Conservation (phyloP, 768 basidiomycete genomes). For the Russula sp. region DNA sequence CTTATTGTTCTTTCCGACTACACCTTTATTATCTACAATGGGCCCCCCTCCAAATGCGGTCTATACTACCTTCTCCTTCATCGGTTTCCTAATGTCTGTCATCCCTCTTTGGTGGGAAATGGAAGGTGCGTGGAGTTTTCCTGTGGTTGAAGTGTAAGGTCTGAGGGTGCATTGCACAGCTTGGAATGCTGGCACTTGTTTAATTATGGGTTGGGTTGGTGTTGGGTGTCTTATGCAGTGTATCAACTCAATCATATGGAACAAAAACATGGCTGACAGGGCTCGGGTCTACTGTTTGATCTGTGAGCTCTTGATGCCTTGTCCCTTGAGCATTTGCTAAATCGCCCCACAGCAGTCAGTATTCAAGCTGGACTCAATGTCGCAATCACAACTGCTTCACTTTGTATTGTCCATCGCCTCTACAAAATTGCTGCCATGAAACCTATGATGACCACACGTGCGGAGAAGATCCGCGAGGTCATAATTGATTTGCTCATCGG, state of each 20-base stretch:
- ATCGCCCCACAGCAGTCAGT: constrained; percentile 31
- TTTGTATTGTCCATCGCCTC: constrained; percentile 45
- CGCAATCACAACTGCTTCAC: constrained; percentile 33
- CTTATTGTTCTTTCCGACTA: background rate
- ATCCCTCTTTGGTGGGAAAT: constrained; percentile 53
- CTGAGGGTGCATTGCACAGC: constrained; percentile 27
- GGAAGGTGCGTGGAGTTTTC: constrained; percentile 29
- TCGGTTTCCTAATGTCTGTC: constrained; percentile 39
- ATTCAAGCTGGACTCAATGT: constrained; percentile 30
- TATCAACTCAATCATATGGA: constrained; percentile 71
- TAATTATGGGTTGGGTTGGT: constrained; percentile 63
- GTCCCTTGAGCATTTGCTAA: background rate
- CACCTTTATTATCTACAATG: background rate
- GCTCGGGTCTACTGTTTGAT: constrained; percentile 51
- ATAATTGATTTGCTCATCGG: constrained; percentile 25
- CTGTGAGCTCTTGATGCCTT: constrained; percentile 30
- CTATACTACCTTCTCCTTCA: constrained; percentile 34
- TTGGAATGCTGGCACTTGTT: constrained; percentile 66
- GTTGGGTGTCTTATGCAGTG: constrained; percentile 49
- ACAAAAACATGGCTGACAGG: constrained; percentile 41
- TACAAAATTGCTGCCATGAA: constrained; percentile 36
- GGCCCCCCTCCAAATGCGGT: constrained; percentile 17
- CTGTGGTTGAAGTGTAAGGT: background rate
- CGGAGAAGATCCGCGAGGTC: background rate
- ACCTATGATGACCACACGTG: constrained; percentile 27